Conservation (phyloP, 2,329 filamentous ascomycete genomes). For the Ophiosphaerella narmari region DNA sequence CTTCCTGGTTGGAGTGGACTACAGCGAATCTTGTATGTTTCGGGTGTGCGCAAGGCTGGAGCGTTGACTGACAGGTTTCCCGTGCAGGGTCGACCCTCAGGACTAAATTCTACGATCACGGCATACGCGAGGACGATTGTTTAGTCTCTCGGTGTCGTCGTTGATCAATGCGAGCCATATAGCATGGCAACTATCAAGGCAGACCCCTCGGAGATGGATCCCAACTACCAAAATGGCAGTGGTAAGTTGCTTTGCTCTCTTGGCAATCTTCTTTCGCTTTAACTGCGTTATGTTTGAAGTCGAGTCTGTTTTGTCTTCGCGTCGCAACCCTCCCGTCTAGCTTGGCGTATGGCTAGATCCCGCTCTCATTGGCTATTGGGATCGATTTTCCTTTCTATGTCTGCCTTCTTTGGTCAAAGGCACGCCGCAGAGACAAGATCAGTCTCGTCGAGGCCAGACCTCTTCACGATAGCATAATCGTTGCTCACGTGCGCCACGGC, state of each 20-base stretch:
- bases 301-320: slow-evolving; percentile 37
- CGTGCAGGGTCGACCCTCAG: slow-evolving; percentile 14
- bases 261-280: slow-evolving; percentile 29
- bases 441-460: slow-evolving; percentile 35
- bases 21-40: slow-evolving; percentile 27
- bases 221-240: slow-evolving; percentile 39
- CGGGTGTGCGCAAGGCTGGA: slow-evolving; percentile 26
- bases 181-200: slow-evolving; percentile 44
- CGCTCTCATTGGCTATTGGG: slow-evolving; percentile 25
- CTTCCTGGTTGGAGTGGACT: background rate
- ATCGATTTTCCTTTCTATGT: slow-evolving; percentile 15
- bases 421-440: slow-evolving; percentile 34
- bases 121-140: slow-evolving; percentile 13
- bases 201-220: slow-evolving; percentile 37
- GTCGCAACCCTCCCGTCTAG: slow-evolving; percentile 29
- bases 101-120: slow-evolving; percentile 9
- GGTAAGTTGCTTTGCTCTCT: slow-evolving; percentile 33
- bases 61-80: slow-evolving; percentile 27
- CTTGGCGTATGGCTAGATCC: slow-evolving; percentile 19
- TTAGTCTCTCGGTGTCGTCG: slow-evolving; percentile 12
- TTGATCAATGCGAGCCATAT: slow-evolving; percentile 36
- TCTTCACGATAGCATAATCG: slow-evolving; percentile 30
- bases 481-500: slow-evolving; percentile 30
- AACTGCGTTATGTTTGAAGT: slow-evolving; percentile 36
- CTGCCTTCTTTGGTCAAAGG: slow-evolving; percentile 18